Evolutionary conservation across 2,329 filamentous ascomycete species (phyloP).

Genomic region (Aspergillus calidoustus): DNA sequence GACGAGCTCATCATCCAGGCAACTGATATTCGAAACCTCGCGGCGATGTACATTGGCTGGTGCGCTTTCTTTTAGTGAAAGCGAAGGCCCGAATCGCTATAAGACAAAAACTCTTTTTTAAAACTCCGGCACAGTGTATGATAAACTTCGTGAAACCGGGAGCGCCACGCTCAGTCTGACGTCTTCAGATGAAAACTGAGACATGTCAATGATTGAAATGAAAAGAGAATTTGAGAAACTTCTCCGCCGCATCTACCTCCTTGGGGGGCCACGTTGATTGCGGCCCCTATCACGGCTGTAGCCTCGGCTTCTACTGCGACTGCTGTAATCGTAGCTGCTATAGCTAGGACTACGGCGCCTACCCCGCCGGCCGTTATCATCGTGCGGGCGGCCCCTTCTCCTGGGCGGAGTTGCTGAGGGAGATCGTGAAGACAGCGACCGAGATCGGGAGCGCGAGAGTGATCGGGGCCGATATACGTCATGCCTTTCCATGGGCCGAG

Average conservation of each 20-base stretch:
- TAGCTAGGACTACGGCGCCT: constrained; percentile 66
- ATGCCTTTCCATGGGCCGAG: constrained; percentile 53
- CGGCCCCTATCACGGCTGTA: constrained; percentile 53
- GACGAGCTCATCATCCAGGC: constrained; percentile 91
- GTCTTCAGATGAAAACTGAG: not conserved
- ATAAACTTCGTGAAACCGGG: no score
- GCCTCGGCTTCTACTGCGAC: constrained; percentile 55
- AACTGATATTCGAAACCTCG: constrained; percentile 76
- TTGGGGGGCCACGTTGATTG: constrained; percentile 33
- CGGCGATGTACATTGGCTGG: constrained; percentile 98
- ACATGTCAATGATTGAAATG: not conserved
- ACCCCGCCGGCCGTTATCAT: constrained; percentile 43
- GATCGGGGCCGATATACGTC: constrained; percentile 66
- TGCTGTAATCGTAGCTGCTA: constrained; percentile 65
- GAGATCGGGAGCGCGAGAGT: constrained; percentile 50
- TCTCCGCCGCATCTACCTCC: constrained; percentile 21
- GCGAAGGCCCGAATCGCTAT: not conserved
- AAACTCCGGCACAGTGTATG: not conserved
- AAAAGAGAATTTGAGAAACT: not conserved
- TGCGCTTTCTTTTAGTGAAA: constrained; percentile 66
- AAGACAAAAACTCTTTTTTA: not conserved
- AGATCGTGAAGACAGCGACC: constrained; percentile 44
- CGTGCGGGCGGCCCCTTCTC: constrained; percentile 38
- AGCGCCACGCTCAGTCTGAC: no score
- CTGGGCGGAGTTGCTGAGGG: constrained; percentile 49